These are phyloP conservation scores for Sanghuangporus sanghuang DNA, from an alignment of 1,284 basidiomycete genomes.

Conservation along the genomic window DNA sequence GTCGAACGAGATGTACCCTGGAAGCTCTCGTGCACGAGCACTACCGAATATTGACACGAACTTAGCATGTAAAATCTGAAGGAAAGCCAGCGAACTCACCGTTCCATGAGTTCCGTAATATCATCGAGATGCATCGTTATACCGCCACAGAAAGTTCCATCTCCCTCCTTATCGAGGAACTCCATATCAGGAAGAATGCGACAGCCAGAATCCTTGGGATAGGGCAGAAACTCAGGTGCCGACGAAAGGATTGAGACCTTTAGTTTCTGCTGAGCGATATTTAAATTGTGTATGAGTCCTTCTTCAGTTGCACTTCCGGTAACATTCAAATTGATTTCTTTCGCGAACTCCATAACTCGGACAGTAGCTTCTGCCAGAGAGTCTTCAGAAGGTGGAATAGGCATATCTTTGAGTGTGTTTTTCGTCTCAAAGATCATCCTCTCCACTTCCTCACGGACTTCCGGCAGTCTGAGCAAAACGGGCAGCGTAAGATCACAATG, in stretches of 20 bases:
- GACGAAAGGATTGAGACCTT: conserved; percentile 41
- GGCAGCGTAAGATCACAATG: neutral
- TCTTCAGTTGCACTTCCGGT: conserved; percentile 45
- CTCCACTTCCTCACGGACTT: conserved; percentile 48
- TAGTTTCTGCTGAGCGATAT: conserved; percentile 44
- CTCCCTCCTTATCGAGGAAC: conserved; percentile 12
- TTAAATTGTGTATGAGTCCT: conserved; percentile 51
- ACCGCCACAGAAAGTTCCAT: neutral
- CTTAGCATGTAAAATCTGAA: neutral
- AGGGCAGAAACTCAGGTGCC: conserved; percentile 44
- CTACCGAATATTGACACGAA: conserved; percentile 29
- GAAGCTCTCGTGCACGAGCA: conserved; percentile 61
- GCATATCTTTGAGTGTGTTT: conserved; percentile 35
- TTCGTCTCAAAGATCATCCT: conserved; percentile 38
- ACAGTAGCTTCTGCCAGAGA: conserved; percentile 49
- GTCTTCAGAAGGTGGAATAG: conserved; percentile 47
- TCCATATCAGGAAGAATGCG: neutral
- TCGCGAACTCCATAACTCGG: conserved; percentile 41
- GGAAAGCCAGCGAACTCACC: conserved; percentile 32
- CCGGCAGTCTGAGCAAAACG: conserved; percentile 45
- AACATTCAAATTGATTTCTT: conserved; percentile 40
- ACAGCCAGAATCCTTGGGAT: neutral
- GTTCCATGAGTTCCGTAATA: conserved; percentile 41
- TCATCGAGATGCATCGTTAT: conserved; percentile 47
- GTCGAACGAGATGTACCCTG: conserved; percentile 58